A percentile compares a stretch with the other conserved stretches of the same genome.
phyloP scores from a whole-genome alignment of 2,329 filamentous ascomycete genomes.

The Colletotrichum agaves region DNA sequence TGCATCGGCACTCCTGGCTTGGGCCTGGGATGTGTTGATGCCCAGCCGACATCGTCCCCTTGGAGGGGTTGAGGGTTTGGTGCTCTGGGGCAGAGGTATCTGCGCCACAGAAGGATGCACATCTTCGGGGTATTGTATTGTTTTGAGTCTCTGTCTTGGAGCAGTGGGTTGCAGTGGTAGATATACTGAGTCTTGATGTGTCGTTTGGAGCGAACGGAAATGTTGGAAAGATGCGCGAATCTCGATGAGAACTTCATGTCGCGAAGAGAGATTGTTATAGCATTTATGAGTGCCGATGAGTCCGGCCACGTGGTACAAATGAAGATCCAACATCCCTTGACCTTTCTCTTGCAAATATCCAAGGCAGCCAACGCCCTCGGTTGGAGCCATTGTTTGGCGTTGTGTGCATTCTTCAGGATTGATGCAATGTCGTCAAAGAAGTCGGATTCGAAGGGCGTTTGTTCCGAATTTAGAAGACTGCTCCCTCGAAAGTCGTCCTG shows the following conservation, averaged over 20 bases:
- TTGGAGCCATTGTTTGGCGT: no score
- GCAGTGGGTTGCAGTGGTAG: no score
- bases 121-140: not conserved
- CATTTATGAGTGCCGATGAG: no score
- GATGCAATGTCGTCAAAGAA: not conserved
- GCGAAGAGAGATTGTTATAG: no score
- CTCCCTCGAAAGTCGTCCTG: not conserved
- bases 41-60: not conserved
- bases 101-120: constrained; percentile 28
- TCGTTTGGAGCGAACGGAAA: no score
- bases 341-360: no score
- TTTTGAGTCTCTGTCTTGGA: not conserved
- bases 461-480: not conserved
- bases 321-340: no score
- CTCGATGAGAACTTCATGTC: no score
- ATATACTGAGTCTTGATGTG: not conserved
- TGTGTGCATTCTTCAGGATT: not conserved
- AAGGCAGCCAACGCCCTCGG: no score
- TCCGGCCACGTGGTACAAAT: no score
- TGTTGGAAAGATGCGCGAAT: no score
- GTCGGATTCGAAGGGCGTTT: not conserved
- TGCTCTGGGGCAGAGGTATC: constrained; percentile 28
- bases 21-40: not conserved
- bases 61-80: not conserved
- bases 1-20: not conserved